These are phyloP conservation scores for Cladosporium austrohemisphaericum DNA, from an alignment of 2,329 filamentous ascomycete genomes.

Conservation along the genomic window DNA sequence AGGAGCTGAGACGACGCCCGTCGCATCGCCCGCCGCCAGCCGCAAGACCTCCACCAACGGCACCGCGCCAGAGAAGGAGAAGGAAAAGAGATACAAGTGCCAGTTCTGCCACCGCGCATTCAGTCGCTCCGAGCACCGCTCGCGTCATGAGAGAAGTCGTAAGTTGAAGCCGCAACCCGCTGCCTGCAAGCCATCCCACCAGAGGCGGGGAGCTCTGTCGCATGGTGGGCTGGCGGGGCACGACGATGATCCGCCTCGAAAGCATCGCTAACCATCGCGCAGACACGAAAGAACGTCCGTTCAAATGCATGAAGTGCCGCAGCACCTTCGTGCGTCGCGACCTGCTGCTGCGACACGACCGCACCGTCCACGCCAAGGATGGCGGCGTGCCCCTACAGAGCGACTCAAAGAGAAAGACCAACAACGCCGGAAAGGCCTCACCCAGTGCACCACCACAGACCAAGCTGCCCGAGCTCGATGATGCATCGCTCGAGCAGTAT, in stretches of 20 bases:
- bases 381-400: slow-evolving; percentile 90
- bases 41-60: slow-evolving; percentile 26
- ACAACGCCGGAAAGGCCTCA: slow-evolving; percentile 20
- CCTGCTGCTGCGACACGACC: slow-evolving; percentile 91
- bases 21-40: slow-evolving; percentile 58
- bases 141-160: slow-evolving; percentile 96
- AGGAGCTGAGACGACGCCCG: slow-evolving; percentile 54
- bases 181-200: slow-evolving; percentile 12
- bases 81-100: slow-evolving; percentile 98
- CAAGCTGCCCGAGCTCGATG: slow-evolving; percentile 79
- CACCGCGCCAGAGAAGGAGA: slow-evolving; percentile 24
- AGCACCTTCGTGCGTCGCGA: slow-evolving; percentile 98
- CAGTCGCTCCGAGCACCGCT: slow-evolving; percentile 94
- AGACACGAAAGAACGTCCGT: slow-evolving; percentile 98
- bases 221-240: slow-evolving; percentile 27
- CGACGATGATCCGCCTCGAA: neutral
- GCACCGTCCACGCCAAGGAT: slow-evolving; percentile 97
- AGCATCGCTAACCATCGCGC: slow-evolving; percentile 20
- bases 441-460: slow-evolving; percentile 57
- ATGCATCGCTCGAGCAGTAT: slow-evolving; percentile 84
- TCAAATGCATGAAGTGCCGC: slow-evolving; percentile 97
- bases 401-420: slow-evolving; percentile 76
- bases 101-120: slow-evolving; percentile 98
- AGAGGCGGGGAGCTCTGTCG: slow-evolving; percentile 17
- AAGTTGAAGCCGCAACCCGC: slow-evolving; percentile 51